phyloP scores from a whole-genome alignment of 2,329 filamentous ascomycete species.

The Magnaporthiopsis rhizophila region DNA sequence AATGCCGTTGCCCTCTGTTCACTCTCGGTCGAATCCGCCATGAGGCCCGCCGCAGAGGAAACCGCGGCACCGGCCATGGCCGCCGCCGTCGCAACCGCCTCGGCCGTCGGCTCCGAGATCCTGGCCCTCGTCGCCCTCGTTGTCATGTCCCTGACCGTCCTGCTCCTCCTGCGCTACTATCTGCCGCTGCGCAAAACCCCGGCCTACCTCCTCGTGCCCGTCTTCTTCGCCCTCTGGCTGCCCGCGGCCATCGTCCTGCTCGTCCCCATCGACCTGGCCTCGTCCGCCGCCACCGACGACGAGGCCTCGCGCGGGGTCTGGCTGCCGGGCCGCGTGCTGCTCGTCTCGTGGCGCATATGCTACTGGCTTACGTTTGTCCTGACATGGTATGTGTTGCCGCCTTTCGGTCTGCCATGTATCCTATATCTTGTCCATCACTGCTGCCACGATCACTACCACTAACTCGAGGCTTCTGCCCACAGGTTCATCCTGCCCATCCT shows the following conservation, averaged over 20 bases:
- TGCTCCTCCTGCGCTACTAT: conserved; percentile 82
- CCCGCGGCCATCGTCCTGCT: conserved; percentile 86
- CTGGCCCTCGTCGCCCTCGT: conserved; percentile 69
- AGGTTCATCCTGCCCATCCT: conserved; percentile 88
- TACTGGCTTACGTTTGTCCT: conserved; percentile 96
- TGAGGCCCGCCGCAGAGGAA: background rate
- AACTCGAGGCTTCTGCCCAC: conserved; percentile 2
- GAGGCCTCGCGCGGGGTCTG: conserved; percentile 72
- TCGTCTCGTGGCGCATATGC: conserved; percentile 87
- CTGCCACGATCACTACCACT: background rate
- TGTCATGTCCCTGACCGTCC: conserved; percentile 64
- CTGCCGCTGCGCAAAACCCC: conserved; percentile 86
- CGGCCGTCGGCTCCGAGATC: conserved; percentile 68
- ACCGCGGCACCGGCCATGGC: conserved; percentile 8
- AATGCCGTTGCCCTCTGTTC: background rate
- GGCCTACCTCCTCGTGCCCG: conserved; percentile 79
- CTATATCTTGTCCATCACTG: background rate
- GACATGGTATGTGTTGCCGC: conserved; percentile 62
- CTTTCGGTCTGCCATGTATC: background rate
- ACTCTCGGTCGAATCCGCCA: background rate
- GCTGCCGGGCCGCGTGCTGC: conserved; percentile 68
- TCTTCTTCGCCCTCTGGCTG: conserved; percentile 92
- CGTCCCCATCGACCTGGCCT: conserved; percentile 92
- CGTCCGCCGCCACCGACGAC: conserved; percentile 66
- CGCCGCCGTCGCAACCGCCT: conserved; percentile 19